These are phyloP conservation scores for Babesia sp. DNA, from an alignment of 169 alveolate genomes.

Conservation along the genomic window DNA sequence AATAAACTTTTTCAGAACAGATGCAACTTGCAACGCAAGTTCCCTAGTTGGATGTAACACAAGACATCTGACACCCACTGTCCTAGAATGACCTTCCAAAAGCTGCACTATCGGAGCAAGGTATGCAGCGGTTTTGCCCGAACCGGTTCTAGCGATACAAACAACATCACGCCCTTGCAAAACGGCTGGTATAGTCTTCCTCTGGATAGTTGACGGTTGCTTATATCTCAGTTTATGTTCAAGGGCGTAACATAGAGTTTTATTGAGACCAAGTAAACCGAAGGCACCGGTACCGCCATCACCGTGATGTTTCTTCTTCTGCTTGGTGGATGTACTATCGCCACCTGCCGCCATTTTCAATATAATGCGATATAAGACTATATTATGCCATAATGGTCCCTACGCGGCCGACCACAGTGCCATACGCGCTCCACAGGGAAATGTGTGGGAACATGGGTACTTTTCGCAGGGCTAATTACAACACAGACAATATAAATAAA, in stretches of 20 bases:
- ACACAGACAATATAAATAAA: too few species aligned
- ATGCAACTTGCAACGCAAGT: slow-evolving; percentile 86
- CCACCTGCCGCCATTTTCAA: neutral
- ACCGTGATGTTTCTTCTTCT: slow-evolving; percentile 40
- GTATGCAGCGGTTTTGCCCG: slow-evolving; percentile 95
- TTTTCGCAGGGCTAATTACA: too few species aligned
- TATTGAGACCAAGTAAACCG: slow-evolving; percentile 73
- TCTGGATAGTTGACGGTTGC: slow-evolving; percentile 93
- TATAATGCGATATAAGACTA: too few species aligned
- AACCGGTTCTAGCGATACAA: slow-evolving; percentile 95
- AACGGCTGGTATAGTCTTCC: slow-evolving; percentile 90
- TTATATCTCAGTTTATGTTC: slow-evolving; percentile 68
- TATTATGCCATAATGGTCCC: too few species aligned
- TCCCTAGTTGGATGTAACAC: slow-evolving; percentile 92
- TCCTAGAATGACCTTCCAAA: slow-evolving; percentile 86
- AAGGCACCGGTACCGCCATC: slow-evolving; percentile 70
- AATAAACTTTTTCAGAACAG: slow-evolving; percentile 78
- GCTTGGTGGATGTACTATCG: neutral
- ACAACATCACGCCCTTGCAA: slow-evolving; percentile 89
- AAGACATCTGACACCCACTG: slow-evolving; percentile 92
- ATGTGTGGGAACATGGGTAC: too few species aligned
- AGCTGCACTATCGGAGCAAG: slow-evolving; percentile 89
- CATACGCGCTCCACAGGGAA: too few species aligned
- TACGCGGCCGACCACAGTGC: too few species aligned
- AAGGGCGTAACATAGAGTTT: slow-evolving; percentile 69